Conservation (phyloP, 805 yeast species). For the Teunomyces aglyptinius region DNA sequence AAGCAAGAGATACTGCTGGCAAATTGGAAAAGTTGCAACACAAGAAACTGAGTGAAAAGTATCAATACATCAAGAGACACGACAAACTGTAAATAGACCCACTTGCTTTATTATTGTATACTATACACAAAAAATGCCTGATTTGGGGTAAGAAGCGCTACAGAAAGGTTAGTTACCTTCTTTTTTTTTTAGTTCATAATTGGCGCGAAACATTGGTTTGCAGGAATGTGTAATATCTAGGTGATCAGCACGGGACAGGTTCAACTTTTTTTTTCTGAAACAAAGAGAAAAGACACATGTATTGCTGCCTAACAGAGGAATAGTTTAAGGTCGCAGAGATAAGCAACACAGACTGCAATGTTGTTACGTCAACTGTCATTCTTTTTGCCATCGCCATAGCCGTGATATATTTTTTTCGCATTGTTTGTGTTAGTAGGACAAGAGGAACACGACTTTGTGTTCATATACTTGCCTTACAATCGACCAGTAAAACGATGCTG, state of each 20-base stretch:
- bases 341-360: not conserved
- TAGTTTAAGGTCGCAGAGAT: too few relatives aligned
- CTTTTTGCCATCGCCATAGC: too few relatives aligned
- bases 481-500: slow-evolving; percentile 2
- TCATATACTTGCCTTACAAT: not conserved
- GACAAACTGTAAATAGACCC: slow-evolving; percentile 5
- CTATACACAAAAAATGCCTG: not conserved
- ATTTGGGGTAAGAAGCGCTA: too few relatives aligned
- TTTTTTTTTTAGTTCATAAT: too few relatives aligned
- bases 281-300: too few relatives aligned
- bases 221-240: too few relatives aligned
- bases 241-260: too few relatives aligned
- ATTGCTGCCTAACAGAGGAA: too few relatives aligned
- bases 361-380: not conserved
- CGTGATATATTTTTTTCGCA: not conserved
- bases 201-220: too few relatives aligned
- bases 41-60: slow-evolving; percentile 12
- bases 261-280: too few relatives aligned
- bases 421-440: not conserved
- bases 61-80: slow-evolving; percentile 41
- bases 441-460: not conserved
- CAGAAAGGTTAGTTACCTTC: too few relatives aligned
- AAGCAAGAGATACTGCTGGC: slow-evolving; percentile 33
- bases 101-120: not conserved
- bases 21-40: slow-evolving; percentile 27